Base-by-base conservation (phyloP, 345 rosid genomes). In the Rhodamnia rubescens region DNA sequence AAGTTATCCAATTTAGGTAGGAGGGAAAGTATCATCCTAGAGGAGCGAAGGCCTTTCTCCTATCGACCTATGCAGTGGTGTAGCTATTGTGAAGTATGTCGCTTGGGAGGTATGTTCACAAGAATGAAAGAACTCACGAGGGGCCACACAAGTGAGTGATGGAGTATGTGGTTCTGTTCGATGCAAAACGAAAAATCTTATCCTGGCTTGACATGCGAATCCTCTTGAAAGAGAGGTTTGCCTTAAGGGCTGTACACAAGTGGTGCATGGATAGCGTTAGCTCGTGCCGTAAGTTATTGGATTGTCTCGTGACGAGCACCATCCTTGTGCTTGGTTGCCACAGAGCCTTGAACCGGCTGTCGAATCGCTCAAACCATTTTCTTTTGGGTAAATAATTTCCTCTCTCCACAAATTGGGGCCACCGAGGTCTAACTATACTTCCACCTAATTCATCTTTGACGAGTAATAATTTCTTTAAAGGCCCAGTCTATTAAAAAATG, bases 251-350 rank as follows among this genome's bases (percentile, higher is more conserved):
- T 44, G 44, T 10, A 53, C 40, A 36, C 40, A 36, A 36, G 40
- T 36, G 40, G 3, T 29, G 5, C 29, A 7, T 2, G 22, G 18
- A 1, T 12, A 0, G 6, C 15, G 4, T 6, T 0, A 1, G 0
- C 36, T 59, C 0, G 1, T 27, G 74, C 1, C 0, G 0, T 14
- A 12, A 58, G 27, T 3, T 42, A 4, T 42, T 42, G 44, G 40
- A 15, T 11, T 6, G 18, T 58, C 69, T n/a, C 27, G 4, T 36
- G 13, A 13, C 11, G 36, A n/a, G 36, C 7, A 6, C 36, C 3
- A 14, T 18, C 40, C 42, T 61, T 29, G 5, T 14, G 9, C 6
- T 58, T 12, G 14, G 18, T 9, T 49, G 51, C 11, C 49, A 47
- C 49, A 8, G 49, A 47, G 49, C 49, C 49, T 47, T 10, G 3